A percentile compares a stretch with the other conserved stretches of the same genome.
These are phyloP conservation scores for Pulicaria dysenterica DNA, from an alignment of 129 eudicot species.

Conservation along the genomic window DNA sequence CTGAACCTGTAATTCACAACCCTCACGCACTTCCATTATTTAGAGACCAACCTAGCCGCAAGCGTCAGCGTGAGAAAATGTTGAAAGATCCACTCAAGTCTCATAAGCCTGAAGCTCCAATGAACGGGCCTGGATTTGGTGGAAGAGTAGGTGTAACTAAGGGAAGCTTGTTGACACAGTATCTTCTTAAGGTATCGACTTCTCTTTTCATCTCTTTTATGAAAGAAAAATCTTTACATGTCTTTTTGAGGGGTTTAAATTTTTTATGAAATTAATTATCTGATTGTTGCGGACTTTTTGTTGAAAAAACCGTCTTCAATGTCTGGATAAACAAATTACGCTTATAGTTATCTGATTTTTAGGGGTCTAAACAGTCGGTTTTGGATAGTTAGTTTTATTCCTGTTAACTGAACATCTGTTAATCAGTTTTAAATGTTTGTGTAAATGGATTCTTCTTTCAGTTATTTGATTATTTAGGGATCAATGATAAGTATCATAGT, in stretches of 20 bases:
- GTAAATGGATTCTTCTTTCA: too few relatives aligned
- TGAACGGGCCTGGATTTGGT: slow-evolving; percentile 91
- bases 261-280: neutral
- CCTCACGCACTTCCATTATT: slow-evolving; percentile 98
- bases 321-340: too few relatives aligned
- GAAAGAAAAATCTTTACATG: neutral
- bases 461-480: too few relatives aligned
- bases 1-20: slow-evolving; percentile 83
- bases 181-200: slow-evolving; percentile 83
- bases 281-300: too few relatives aligned
- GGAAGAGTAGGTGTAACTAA: slow-evolving; percentile 92
- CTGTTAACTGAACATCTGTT: too few relatives aligned
- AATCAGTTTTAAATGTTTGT: too few relatives aligned
- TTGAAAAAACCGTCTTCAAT: too few relatives aligned
- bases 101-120: slow-evolving; percentile 96
- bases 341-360: too few relatives aligned
- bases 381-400: too few relatives aligned
- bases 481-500: too few relatives aligned
- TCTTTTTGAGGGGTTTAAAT: neutral
- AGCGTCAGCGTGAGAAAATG: slow-evolving; percentile 90
- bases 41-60: slow-evolving; percentile 98
- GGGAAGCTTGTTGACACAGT: slow-evolving; percentile 93
- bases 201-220: neutral
- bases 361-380: too few relatives aligned
- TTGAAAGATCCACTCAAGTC: slow-evolving; percentile 95